A percentile compares a stretch with the other conserved stretches of the same genome.
Evolutionary conservation across 2,329 filamentous ascomycete species (phyloP).

Genomic region (Claviceps pusilla): DNA sequence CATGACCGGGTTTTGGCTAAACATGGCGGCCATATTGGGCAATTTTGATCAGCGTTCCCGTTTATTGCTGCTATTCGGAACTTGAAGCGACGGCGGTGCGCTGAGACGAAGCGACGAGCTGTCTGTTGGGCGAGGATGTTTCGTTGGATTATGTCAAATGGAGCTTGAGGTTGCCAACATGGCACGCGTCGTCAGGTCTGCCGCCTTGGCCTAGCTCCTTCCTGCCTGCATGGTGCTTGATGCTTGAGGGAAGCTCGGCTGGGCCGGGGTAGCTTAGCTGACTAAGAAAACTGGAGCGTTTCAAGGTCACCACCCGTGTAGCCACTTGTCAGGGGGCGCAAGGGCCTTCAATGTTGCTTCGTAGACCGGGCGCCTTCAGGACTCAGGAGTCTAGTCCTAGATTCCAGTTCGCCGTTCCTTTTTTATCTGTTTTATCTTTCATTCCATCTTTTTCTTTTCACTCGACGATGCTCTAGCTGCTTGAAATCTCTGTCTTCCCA

Average conservation of each 20-base stretch:
- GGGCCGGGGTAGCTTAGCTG: conserved; percentile 16
- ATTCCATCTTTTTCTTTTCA: no score
- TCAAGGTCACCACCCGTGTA: not conserved
- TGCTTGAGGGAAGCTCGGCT: not conserved
- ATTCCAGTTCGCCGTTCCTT: not conserved
- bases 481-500: not conserved
- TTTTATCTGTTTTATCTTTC: not conserved
- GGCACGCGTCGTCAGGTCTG: conserved; percentile 21
- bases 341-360: not conserved
- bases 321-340: not conserved
- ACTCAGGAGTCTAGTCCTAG: not conserved
- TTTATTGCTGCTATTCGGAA: not conserved
- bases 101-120: conserved; percentile 1
- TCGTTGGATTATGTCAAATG: conserved; percentile 4
- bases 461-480: not conserved
- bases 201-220: conserved; percentile 3
- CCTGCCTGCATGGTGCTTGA: not conserved
- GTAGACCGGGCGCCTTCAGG: conserved; percentile 1
- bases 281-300: conserved; percentile 20
- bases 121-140: conserved; percentile 10
- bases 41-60: no score
- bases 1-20: conserved; percentile 54
- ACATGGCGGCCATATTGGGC: conserved; percentile 46
- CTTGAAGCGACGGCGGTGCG: not conserved
- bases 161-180: conserved; percentile 16